These are phyloP conservation scores for Glycine tomentella DNA, from an alignment of 306 rosid genomes.

Conservation along the genomic window DNA sequence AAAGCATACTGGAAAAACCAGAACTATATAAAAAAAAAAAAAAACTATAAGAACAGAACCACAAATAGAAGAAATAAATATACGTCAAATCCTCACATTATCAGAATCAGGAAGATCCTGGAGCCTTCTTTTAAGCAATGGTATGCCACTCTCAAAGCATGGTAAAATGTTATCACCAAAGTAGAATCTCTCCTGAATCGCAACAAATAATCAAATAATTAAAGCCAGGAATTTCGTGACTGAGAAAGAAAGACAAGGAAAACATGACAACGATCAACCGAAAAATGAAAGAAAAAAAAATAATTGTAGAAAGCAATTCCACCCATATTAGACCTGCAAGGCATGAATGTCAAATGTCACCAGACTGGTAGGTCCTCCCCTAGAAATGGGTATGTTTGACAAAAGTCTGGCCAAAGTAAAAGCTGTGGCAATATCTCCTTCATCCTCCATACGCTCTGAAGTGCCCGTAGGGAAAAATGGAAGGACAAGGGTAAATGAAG, in stretches of 20 bases:
- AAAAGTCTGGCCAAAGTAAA: conserved; percentile 92
- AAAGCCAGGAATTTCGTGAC: conserved; percentile 11
- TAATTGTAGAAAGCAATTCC: conserved; percentile 42
- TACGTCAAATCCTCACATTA: conserved; percentile 62
- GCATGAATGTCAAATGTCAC: conserved; percentile 98
- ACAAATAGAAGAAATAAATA: conserved; percentile 15
- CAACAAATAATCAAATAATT: conserved; percentile 31
- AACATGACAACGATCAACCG: conserved; percentile 5
- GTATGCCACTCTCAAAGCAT: conserved; percentile 98
- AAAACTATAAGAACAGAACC: background rate
- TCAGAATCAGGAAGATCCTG: conserved; percentile 95
- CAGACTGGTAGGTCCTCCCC: conserved; percentile 97
- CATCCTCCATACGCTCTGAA: conserved; percentile 97
- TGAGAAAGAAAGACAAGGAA: conserved; percentile 29
- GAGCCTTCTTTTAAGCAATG: conserved; percentile 85
- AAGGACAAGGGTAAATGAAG: conserved; percentile 93
- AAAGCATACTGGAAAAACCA: conserved; percentile 11
- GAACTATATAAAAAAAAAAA: conserved; percentile 1
- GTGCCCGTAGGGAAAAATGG: conserved; percentile 98
- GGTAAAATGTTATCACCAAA: conserved; percentile 96
- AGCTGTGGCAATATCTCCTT: conserved; percentile 98
- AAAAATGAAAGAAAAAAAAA: background rate
- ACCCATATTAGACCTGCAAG: conserved; percentile 70
- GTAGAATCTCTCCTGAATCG: conserved; percentile 89
- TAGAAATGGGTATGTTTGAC: conserved; percentile 91